A percentile compares a stretch with the other conserved stretches of the same genome.
Evolutionary conservation across 2,329 filamentous ascomycete genomes (phyloP).

Genomic region (Magnaporthiopsis poae): DNA sequence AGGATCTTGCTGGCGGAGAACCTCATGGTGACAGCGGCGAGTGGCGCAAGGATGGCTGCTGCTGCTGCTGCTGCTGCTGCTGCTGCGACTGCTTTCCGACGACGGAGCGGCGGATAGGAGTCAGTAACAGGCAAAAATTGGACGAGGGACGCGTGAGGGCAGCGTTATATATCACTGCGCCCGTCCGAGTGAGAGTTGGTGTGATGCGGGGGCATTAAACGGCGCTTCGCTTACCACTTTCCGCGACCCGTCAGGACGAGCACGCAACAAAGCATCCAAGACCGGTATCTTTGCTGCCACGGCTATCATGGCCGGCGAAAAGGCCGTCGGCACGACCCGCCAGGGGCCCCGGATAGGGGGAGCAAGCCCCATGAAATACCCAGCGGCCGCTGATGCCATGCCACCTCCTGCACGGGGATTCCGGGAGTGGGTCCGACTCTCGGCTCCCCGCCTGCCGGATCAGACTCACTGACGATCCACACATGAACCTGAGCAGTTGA

Average conservation of each 20-base stretch:
- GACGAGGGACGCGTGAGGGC: too few species aligned
- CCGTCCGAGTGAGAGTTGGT: neutral
- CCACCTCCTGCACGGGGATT: neutral
- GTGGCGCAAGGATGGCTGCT: neutral
- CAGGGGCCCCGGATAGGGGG: too few species aligned
- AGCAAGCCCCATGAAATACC: too few species aligned
- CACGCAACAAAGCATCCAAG: too few species aligned
- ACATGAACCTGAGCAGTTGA: too few species aligned
- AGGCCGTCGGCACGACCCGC: too few species aligned
- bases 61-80: neutral
- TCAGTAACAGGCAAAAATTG: neutral
- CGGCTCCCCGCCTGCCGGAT: neutral
- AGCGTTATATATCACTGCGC: neutral
- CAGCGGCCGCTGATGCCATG: neutral
- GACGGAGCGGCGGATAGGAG: neutral
- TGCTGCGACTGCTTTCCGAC: neutral
- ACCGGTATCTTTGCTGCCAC: too few species aligned
- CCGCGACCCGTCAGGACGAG: too few species aligned
- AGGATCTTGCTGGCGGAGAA: constrained; percentile 2
- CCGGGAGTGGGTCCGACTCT: too few species aligned
- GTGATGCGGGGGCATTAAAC: neutral
- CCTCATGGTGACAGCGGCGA: constrained; percentile 4
- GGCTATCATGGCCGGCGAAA: too few species aligned
- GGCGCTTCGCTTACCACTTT: neutral
- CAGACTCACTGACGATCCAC: neutral